Base-by-base conservation (phyloP, 2,329 filamentous ascomycete species). In the Epichloe coenophiala region DNA sequence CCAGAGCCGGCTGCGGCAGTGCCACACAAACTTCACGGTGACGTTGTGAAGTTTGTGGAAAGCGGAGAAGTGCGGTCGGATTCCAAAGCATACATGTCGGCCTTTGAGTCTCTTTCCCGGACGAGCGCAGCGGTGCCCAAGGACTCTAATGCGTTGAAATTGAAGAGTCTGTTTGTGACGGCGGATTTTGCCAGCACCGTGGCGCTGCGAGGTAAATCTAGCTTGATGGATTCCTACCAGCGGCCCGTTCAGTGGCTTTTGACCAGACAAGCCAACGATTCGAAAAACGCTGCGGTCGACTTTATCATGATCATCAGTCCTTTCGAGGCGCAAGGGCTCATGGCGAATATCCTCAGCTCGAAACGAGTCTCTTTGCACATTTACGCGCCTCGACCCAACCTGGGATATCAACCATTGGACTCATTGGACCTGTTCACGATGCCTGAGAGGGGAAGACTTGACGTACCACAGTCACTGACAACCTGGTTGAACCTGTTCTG, bases 401-500 rank as follows among this genome's bases (percentile, higher is more conserved):
- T 68, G 42, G 61, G 40, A 0, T 58, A 51, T 7, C 17, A 15
- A 11, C n/a, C 56, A 0, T 35, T 61, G 0, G 60, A 62, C 7
- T 27, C 50, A 3, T 7, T 63, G 5, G 39, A 49, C 0, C 51
- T 63, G 0, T 62, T 59, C 47, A 48, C 43, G 0, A n/a, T 62
- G 0, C 55, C 59, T 1, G 31, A 42, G 11, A 40, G 38, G 19
- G 12, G 8, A 27, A 3, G 36, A 2, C 33, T n/a, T 39, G 0
- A 17, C 8, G 19, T 40, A 15, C 48, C 48, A 4, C 36, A 3
- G 23, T 13, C 12, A 7, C 15, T 50, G 37, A 50, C 11, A 4
- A 46, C 23, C 19, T 4, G 78, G 51, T 69, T 88, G 0, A 83
- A 84, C 42, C 63, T 88, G 0, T 87, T 88, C 50, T 70, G 84